Conservation (phyloP, 352 stramenopile genomes). For the Globisporangium viniferum region DNA sequence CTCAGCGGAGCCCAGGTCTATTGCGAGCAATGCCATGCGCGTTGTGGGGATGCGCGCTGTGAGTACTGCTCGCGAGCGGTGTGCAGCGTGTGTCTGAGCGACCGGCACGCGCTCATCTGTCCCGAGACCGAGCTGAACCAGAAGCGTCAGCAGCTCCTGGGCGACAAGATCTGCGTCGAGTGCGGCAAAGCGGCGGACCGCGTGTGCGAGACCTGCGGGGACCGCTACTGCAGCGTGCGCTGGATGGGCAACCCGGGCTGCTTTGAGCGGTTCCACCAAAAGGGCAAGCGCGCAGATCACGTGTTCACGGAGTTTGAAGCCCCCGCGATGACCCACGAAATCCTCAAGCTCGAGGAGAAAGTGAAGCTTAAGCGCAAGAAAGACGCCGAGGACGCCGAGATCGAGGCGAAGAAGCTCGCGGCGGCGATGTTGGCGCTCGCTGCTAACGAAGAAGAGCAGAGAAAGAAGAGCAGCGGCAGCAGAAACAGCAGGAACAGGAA, state of each 20-base stretch:
- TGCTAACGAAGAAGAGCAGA: constrained; percentile 14
- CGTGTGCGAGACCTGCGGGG: constrained; percentile 54
- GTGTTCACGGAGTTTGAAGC: constrained; percentile 33
- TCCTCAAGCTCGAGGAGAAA: constrained; percentile 52
- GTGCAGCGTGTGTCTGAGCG: constrained; percentile 55
- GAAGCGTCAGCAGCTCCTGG: constrained; percentile 45
- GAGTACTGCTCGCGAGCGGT: constrained; percentile 50
- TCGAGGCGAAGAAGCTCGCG: constrained; percentile 47
- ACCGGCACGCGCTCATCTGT: constrained; percentile 46
- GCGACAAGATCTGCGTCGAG: constrained; percentile 67
- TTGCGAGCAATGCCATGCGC: constrained; percentile 58
- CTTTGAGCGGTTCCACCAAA: constrained; percentile 79
- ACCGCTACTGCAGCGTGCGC: constrained; percentile 79
- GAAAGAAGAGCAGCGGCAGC: constrained; percentile 12
- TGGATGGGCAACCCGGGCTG: constrained; percentile 85
- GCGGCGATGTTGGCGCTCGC: constrained; percentile 29
- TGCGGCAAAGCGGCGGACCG: constrained; percentile 73
- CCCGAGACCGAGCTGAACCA: constrained; percentile 60
- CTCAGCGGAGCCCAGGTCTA: constrained; percentile 29
- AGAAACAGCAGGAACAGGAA: constrained; percentile 26
- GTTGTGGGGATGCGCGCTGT: constrained; percentile 52
- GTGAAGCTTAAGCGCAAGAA: constrained; percentile 50
- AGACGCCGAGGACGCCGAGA: constrained; percentile 50
- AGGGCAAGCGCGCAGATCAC: constrained; percentile 65
- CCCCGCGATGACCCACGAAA: constrained; percentile 32